phyloP scores from a whole-genome alignment of 306 rosid genomes.

The Prunus fruticosa region DNA sequence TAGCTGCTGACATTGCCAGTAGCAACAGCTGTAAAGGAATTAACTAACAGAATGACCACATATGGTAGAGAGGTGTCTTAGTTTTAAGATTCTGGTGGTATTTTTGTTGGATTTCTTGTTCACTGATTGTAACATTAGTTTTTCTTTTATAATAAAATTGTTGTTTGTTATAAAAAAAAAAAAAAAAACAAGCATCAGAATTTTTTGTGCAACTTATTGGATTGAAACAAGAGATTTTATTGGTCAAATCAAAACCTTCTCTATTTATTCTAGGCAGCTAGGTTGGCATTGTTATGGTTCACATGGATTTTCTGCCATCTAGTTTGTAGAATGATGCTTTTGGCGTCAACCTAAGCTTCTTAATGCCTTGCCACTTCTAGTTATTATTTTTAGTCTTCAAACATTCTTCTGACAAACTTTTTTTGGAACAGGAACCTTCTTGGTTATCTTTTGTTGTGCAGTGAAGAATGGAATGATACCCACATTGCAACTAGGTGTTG shows the following conservation, averaged over 20 bases:
- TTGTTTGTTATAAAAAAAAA: too few relatives aligned
- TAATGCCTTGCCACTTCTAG: not conserved
- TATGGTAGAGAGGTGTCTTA: too few relatives aligned
- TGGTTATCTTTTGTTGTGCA: slow-evolving; percentile 75
- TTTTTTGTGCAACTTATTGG: not conserved
- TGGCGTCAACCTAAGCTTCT: not conserved
- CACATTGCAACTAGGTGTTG: slow-evolving; percentile 78
- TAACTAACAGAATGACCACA: not conserved
- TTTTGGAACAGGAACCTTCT: slow-evolving; percentile 72
- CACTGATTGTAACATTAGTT: too few relatives aligned
- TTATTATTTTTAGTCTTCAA: not conserved
- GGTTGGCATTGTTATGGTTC: not conserved
- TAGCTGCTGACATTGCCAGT: not conserved
- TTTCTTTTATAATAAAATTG: too few relatives aligned
- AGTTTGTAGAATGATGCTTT: not conserved
- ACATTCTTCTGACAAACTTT: slow-evolving; percentile 22
- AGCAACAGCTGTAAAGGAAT: not conserved
- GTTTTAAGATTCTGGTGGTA: too few relatives aligned
- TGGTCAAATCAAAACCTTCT: not conserved
- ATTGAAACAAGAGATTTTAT: not conserved
- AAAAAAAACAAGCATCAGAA: not conserved
- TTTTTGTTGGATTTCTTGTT: too few relatives aligned
- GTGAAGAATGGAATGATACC: slow-evolving; percentile 46
- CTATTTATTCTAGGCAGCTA: not conserved
- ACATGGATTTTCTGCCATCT: not conserved